Evolutionary conservation across 202 grass and related monocot species (phyloP), one percentile per base, ranked within the genome.

Genomic region (Cymbopogon flexuosus): DNA sequence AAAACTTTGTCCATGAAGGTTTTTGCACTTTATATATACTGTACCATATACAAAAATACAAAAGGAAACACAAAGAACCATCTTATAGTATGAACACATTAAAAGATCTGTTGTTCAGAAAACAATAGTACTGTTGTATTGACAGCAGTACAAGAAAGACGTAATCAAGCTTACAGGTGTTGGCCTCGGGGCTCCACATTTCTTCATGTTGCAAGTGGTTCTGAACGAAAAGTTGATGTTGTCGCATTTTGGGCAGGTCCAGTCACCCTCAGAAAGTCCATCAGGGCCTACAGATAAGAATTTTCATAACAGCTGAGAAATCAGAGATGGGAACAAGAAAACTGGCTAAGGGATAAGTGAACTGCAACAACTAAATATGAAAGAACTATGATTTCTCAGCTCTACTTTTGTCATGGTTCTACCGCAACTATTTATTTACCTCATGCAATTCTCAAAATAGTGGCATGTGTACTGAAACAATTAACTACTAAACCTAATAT

Each of bases 161-260:
- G 58, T 61, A 16, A 81, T 49, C 12, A 42, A 68, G 46, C 79
- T 89, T 89, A 94, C 89, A 51, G 81, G 73, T 35, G 84, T 65
- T 81, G 86, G 92, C 68, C 92, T 88, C 12, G 89, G 91, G 72
- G 89, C 89, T 82, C 89, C 88, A 84, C 95, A 97, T 86, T 97
- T 97, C 82, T 97, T 94, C 95, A 97, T 94, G 86, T 97, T 97
- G 86, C 95, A 97, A 65, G 59, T 94, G 49, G 71, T 91, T 89
- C 95, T 88, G 78, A 97, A 97, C 23, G 92, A 84, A 63, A 97
- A 97, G 29, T 97, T 97, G 6, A 92, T 45, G 82, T 97, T 97
- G 5, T 94, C 84, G 86, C 95, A 97, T 68, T 93, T 91, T 2
- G 90, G 95, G 34, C 95, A 97, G 65, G 83, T 66, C 95, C 95